Percentiles rank a stretch among this genome's conserved stretches.
phyloP scores from a whole-genome alignment of 2,329 filamentous ascomycete genomes.

The Penicillium sp. region DNA sequence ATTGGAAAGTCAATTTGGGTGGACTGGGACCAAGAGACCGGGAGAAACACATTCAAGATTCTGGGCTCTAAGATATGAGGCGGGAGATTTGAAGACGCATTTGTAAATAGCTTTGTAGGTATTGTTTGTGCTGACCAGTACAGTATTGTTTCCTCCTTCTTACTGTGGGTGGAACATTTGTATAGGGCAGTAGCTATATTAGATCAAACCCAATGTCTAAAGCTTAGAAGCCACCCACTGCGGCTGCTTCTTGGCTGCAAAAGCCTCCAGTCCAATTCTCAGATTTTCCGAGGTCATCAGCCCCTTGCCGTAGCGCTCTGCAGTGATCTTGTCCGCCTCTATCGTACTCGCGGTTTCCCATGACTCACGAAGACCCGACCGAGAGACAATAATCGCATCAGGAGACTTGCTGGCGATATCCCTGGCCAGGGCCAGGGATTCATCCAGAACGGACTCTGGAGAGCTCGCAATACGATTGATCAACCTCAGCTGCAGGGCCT shows the following conservation, averaged over 20 bases:
- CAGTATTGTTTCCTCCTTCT: neutral
- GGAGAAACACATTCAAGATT: slow-evolving; percentile 5
- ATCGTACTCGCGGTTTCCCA: slow-evolving; percentile 70
- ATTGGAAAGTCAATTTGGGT: slow-evolving; percentile 2
- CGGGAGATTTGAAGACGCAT: neutral
- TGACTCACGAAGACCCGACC: slow-evolving; percentile 68
- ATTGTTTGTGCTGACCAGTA: neutral
- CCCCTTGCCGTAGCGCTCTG: slow-evolving; percentile 77
- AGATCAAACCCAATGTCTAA: neutral
- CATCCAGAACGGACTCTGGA: slow-evolving; percentile 78
- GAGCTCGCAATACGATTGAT: slow-evolving; percentile 48
- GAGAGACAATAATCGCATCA: slow-evolving; percentile 72
- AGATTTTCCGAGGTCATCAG: slow-evolving; percentile 89
- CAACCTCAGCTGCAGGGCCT: slow-evolving; percentile 58
- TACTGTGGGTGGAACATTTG: no score
- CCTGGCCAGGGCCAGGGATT: slow-evolving; percentile 64
- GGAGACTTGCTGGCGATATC: slow-evolving; percentile 67
- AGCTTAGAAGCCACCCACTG: slow-evolving; percentile 64
- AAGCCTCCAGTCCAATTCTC: slow-evolving; percentile 72
- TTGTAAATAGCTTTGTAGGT: neutral
- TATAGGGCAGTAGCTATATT: neutral
- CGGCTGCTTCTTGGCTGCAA: slow-evolving; percentile 77
- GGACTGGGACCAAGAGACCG: neutral
- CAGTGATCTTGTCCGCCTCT: slow-evolving; percentile 76
- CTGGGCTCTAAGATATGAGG: neutral